A percentile compares a stretch with the other conserved stretches of the same genome.
These are phyloP conservation scores for Gloeostereum incarnatum DNA, from an alignment of 768 basidiomycete species.

Conservation along the genomic window DNA sequence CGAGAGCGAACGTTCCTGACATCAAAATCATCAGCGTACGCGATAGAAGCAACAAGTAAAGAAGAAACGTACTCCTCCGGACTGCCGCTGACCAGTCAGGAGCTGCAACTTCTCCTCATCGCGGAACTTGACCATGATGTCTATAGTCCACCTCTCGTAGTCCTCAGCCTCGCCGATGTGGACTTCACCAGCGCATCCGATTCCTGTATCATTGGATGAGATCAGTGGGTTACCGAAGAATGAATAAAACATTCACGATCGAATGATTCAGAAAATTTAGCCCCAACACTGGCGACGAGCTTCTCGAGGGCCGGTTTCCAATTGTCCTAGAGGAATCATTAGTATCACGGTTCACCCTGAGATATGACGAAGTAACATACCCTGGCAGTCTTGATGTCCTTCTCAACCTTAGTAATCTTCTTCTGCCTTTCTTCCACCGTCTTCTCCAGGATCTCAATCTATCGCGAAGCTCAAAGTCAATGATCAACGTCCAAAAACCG, in stretches of 20 bases:
- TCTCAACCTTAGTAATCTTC: conserved; percentile 42
- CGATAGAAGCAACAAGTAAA: not conserved
- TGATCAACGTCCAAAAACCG: not conserved
- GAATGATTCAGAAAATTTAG: conserved; percentile 85
- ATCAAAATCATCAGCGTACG: conserved; percentile 7
- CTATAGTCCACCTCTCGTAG: conserved; percentile 92
- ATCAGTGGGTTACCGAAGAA: not conserved
- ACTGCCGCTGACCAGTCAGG: conserved; percentile 84
- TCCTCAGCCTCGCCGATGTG: conserved; percentile 72
- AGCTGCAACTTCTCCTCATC: conserved; percentile 81
- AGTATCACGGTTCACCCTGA: not conserved
- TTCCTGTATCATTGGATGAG: conserved; percentile 36
- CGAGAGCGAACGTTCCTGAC: conserved; percentile 89
- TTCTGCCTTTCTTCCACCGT: conserved; percentile 45
- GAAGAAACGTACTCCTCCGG: conserved; percentile 74
- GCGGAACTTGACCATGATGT: conserved; percentile 94
- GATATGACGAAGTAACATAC: conserved; percentile 26
- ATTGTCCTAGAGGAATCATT: conserved; percentile 40
- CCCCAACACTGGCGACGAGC: conserved; percentile 71
- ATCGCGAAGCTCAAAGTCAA: conserved; percentile 6
- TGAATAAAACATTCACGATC: conserved; percentile 55
- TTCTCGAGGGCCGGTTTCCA: conserved; percentile 81
- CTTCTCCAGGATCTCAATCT: conserved; percentile 59
- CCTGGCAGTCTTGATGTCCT: conserved; percentile 51
- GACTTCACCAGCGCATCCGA: conserved; percentile 91